Evolutionary conservation across 78 protist genomes (phyloP), one percentile per base, ranked within the genome.

Genomic region (Dictyostelium discoideum): DNA sequence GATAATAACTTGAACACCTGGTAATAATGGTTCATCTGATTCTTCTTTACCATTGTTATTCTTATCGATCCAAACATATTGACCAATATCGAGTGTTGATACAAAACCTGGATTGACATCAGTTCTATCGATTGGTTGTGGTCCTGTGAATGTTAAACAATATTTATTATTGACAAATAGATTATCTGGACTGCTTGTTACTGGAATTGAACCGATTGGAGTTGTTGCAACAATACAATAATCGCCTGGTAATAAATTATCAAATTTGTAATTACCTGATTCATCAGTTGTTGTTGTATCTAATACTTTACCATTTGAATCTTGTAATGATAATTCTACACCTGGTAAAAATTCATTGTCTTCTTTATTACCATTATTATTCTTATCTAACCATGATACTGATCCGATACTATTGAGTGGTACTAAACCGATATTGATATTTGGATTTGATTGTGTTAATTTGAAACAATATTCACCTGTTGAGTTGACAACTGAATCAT

Each of bases 51-150:
- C 37, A 37, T 50, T 81, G 7, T 48, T 48, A 22, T 60, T 57
- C 26, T 48, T 69, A 86, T 79, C 84, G 7, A 29, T 3, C 86
- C 85, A 77, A 18, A 46, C 76, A 39, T 39, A 80, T 86, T 32
- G 73, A 40, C 86, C 92, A 60, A 78, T 60, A 39, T 24, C 73
- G 2, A 57, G 50, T 18, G 40, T 24, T 80, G 44, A 11, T 9
- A 80, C 46, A 9, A 79, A 57, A 86, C 85, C 92, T 39, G 76
- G 81, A 69, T 79, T 63, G 8, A 48, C 83, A 32, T 84, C 46
- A 24, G 57, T 57, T 50, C 42, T 50, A 20, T 39, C 40, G 10
- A 39, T 26, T 50, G 85, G 74, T 39, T 26, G 9, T 50, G 85
- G 20, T 10, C 85, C 85, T 44, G 40, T 26, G 37, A 81, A 50